Percentiles rank a stretch among this genome's conserved stretches.
These are phyloP conservation scores for Pestalotiopsis sp. DNA, from an alignment of 2,329 filamentous ascomycete genomes.

Conservation along the genomic window DNA sequence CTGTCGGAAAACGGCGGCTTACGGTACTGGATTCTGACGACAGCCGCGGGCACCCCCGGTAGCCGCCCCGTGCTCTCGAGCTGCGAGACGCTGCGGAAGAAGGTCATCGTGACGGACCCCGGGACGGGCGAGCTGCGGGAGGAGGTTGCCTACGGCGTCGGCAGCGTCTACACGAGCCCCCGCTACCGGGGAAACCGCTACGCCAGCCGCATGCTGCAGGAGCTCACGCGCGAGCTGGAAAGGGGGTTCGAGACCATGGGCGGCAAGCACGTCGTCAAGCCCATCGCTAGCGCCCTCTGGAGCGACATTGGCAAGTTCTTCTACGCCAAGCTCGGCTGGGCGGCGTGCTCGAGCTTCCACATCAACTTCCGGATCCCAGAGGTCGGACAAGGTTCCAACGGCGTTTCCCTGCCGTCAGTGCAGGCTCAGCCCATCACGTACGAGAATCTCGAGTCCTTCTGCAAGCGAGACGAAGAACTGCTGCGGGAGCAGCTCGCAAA, in stretches of 20 bases:
- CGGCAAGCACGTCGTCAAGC: constrained; percentile 21
- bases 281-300: constrained; percentile 75
- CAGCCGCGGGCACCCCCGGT: constrained; percentile 27
- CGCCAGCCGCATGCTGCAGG: constrained; percentile 72
- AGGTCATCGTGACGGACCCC: constrained; percentile 46
- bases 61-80: constrained; percentile 59
- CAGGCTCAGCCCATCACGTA: constrained; percentile 52
- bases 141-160: constrained; percentile 71
- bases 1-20: constrained; percentile 61
- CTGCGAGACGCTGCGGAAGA: constrained; percentile 66
- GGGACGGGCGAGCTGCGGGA: constrained; percentile 47
- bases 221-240: constrained; percentile 49
- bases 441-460: constrained; percentile 62
- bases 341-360: constrained; percentile 72
- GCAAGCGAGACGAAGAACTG: constrained; percentile 63
- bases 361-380: constrained; percentile 54
- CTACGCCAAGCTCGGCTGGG: constrained; percentile 79
- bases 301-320: constrained; percentile 86
- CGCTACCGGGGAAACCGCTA: constrained; percentile 73
- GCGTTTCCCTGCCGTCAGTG: constrained; percentile 19
- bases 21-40: constrained; percentile 66
- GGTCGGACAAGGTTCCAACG: constrained; percentile 31
- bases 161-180: constrained; percentile 75
- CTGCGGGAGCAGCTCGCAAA: constrained; percentile 55
- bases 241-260: constrained; percentile 15